phyloP scores from a whole-genome alignment of 148 eudicot species.

The Chenopodium album region DNA sequence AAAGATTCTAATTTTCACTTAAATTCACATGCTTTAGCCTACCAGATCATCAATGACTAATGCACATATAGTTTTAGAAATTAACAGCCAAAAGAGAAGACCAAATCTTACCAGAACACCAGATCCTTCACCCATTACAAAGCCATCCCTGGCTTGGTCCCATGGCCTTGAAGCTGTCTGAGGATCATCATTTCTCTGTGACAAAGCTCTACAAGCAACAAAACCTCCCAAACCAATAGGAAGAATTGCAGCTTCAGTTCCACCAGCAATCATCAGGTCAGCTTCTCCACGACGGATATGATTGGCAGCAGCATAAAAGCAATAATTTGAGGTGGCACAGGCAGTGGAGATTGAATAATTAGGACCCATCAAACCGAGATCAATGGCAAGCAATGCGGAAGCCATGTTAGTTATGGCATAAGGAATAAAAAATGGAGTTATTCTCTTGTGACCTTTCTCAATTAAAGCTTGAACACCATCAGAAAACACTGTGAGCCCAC shows the following conservation, averaged over 20 bases:
- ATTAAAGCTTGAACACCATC: slow-evolving; percentile 84
- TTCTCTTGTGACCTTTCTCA: slow-evolving; percentile 80
- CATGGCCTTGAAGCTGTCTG: slow-evolving; percentile 95
- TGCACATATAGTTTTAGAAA: background rate
- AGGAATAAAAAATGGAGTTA: slow-evolving; percentile 92
- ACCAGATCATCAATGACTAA: background rate
- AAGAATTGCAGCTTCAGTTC: slow-evolving; percentile 90
- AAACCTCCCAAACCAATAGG: slow-evolving; percentile 96
- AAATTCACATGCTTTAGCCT: background rate
- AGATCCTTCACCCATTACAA: slow-evolving; percentile 98
- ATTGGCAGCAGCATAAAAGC: slow-evolving; percentile 93
- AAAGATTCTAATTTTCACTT: background rate
- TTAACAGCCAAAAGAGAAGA: background rate
- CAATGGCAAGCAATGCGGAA: slow-evolving; percentile 92
- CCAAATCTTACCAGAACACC: slow-evolving; percentile 71
- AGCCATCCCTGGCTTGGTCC: slow-evolving; percentile 97
- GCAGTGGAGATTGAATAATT: slow-evolving; percentile 95
- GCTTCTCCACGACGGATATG: slow-evolving; percentile 97
- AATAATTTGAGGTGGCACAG: slow-evolving; percentile 93
- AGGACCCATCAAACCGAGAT: slow-evolving; percentile 95
- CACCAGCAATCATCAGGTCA: slow-evolving; percentile 93
- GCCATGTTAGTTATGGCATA: slow-evolving; percentile 94
- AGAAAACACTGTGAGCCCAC: slow-evolving; percentile 80
- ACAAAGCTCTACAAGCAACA: slow-evolving; percentile 94
- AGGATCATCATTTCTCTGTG: slow-evolving; percentile 94